Conservation (phyloP, 1,139 yeast species). For the Blastobotrys apis region DNA sequence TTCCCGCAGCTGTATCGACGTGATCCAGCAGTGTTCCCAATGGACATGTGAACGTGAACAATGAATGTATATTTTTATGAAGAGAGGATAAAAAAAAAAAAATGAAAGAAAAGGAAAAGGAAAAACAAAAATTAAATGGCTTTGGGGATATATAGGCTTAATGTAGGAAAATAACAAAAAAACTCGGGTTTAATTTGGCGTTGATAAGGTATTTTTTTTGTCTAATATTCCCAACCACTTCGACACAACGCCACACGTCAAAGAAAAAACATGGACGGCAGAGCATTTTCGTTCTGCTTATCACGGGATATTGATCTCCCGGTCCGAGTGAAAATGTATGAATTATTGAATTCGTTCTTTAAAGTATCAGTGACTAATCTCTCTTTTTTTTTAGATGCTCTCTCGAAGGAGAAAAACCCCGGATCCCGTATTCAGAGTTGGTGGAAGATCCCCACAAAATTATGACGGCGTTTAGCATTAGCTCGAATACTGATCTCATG, state of each 20-base stretch:
- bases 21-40: not conserved
- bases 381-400: slow-evolving; percentile 29
- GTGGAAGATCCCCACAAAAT: slow-evolving; percentile 47
- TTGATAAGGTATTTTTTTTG: no score
- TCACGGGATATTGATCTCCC: slow-evolving; percentile 68
- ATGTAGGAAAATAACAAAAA: no score
- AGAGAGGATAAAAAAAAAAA: no score
- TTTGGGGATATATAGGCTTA: no score
- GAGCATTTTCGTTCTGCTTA: slow-evolving; percentile 62
- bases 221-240: not conserved
- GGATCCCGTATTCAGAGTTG: slow-evolving; percentile 51
- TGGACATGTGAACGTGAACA: not conserved
- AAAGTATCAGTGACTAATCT: slow-evolving; percentile 4
- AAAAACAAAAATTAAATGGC: no score
- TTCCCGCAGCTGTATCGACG: not conserved
- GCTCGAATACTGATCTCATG: slow-evolving; percentile 54
- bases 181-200: no score
- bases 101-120: no score
- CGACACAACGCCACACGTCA: not conserved
- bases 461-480: slow-evolving; percentile 16
- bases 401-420: slow-evolving; percentile 46
- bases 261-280: slow-evolving; percentile 37
- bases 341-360: slow-evolving; percentile 2
- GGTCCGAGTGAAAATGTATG: slow-evolving; percentile 44
- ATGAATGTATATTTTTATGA: no score